A percentile compares a stretch with the other conserved stretches of the same genome.
phyloP scores from a whole-genome alignment of 2,329 filamentous ascomycete species.

The Moelleriella libera region DNA sequence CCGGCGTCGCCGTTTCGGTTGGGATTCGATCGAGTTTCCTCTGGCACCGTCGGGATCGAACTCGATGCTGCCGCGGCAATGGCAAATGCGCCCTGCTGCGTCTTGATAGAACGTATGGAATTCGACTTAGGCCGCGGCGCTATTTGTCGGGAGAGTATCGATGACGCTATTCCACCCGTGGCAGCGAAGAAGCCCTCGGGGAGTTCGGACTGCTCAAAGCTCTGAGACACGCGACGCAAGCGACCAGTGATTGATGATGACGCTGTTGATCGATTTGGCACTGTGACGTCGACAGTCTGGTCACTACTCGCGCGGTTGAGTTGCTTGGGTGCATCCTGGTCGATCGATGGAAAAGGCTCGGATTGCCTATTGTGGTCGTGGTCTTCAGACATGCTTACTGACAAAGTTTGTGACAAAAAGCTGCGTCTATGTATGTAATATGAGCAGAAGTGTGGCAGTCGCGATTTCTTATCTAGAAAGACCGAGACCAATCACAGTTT shows the following conservation, averaged over 20 bases:
- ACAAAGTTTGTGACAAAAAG: background rate
- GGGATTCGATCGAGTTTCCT: slow-evolving; percentile 1
- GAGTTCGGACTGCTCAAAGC: slow-evolving; percentile 30
- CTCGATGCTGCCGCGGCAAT: background rate
- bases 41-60: background rate
- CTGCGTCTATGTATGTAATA: no score
- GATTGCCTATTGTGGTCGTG: slow-evolving; percentile 5
- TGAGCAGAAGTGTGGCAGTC: no score
- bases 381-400: slow-evolving; percentile 1
- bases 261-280: slow-evolving; percentile 12
- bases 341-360: slow-evolving; percentile 14
- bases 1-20: slow-evolving; percentile 6
- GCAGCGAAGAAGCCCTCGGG: slow-evolving; percentile 34
- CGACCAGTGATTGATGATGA: slow-evolving; percentile 17
- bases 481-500: no score
- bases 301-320: background rate
- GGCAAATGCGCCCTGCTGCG: background rate
- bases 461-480: no score
- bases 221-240: slow-evolving; percentile 17
- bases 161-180: slow-evolving; percentile 29
- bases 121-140: slow-evolving; percentile 6
- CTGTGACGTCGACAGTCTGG: slow-evolving; percentile 1
- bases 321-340: slow-evolving; percentile 5
- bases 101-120: slow-evolving; percentile 7
- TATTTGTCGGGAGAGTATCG: slow-evolving; percentile 16